Percentiles rank a stretch among this genome's conserved stretches.
Evolutionary conservation across 495 filamentous ascomycete species (phyloP).

Genomic region (Penicillium riverlandense): DNA sequence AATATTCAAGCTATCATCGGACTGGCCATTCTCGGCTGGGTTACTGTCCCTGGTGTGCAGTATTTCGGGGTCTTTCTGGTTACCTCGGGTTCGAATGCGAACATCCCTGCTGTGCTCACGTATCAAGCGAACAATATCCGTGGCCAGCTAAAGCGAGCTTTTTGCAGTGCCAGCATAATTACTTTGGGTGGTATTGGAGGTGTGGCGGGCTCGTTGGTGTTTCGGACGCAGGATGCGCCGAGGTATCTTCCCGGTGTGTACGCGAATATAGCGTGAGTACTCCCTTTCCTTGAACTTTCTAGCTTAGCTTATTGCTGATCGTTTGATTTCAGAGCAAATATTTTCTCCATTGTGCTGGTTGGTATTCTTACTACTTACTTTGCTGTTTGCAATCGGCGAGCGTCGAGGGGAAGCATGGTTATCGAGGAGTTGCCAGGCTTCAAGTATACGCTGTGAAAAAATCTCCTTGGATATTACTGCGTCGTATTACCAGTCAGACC

Average conservation of each 20-base stretch:
- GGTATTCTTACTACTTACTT: no score
- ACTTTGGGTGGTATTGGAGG: slow-evolving; percentile 47
- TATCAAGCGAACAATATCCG: slow-evolving; percentile 55
- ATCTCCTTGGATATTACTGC: no score
- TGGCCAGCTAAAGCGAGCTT: slow-evolving; percentile 53
- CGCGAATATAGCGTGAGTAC: no score
- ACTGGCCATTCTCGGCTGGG: slow-evolving; percentile 39
- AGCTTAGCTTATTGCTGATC: no score
- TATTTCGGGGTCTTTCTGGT: slow-evolving; percentile 57
- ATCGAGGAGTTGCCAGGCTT: no score
- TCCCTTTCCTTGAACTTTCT: no score
- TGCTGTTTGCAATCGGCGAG: no score
- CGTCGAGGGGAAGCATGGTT: no score
- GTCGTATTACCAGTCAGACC: no score
- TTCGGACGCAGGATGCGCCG: slow-evolving; percentile 38
- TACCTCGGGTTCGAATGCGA: slow-evolving; percentile 44
- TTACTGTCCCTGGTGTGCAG: slow-evolving; percentile 21
- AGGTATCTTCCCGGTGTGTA: slow-evolving; percentile 14
- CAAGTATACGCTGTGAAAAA: no score
- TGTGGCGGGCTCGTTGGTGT: slow-evolving; percentile 44
- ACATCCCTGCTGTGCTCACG: slow-evolving; percentile 41
- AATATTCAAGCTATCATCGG: slow-evolving; percentile 30
- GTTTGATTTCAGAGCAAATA: no score
- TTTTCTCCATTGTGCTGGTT: no score
- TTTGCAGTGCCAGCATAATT: slow-evolving; percentile 41